Percentiles rank a stretch among this genome's conserved stretches.
phyloP scores from a whole-genome alignment of 306 rosid genomes.

The Oemleria cerasiformis region DNA sequence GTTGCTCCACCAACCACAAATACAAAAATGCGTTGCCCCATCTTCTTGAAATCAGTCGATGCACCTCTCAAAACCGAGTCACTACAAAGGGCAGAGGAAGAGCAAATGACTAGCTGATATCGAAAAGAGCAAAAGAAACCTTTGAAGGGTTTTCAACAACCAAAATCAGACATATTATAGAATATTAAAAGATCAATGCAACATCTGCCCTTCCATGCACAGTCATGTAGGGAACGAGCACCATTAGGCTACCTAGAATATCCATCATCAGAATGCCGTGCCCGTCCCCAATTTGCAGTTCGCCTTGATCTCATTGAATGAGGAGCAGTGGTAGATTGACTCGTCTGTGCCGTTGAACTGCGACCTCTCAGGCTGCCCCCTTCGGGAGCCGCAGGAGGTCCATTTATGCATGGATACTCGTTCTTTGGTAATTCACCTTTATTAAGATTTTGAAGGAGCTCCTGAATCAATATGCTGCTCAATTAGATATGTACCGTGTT shows the following conservation, averaged over 20 bases:
- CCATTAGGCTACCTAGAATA: conserved; percentile 56
- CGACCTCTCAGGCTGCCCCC: conserved; percentile 30
- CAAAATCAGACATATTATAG: background rate
- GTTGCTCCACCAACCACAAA: conserved; percentile 93
- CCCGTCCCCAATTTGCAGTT: conserved; percentile 82
- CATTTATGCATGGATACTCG: conserved; percentile 74
- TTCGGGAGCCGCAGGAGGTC: conserved; percentile 26
- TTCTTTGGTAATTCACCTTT: conserved; percentile 64
- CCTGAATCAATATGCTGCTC: conserved; percentile 41
- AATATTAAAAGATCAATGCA: background rate
- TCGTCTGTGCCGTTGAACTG: conserved; percentile 25
- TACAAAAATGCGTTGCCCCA: conserved; percentile 81
- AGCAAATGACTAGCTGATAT: conserved; percentile 11
- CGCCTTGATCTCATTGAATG: conserved; percentile 77
- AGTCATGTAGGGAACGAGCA: conserved; percentile 2
- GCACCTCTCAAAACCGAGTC: conserved; percentile 61
- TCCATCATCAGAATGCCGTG: conserved; percentile 74
- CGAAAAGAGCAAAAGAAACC: background rate
- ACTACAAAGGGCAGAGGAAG: conserved; percentile 36
- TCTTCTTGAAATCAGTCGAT: conserved; percentile 57
- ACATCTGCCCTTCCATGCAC: background rate
- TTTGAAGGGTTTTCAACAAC: conserved; percentile 4
- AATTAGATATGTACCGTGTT: background rate
- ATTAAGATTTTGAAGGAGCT: conserved; percentile 63
- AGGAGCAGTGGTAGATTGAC: conserved; percentile 50